Percentiles rank a stretch among this genome's conserved stretches.
Evolutionary conservation across 75 land plant species (phyloP).

Genomic region (Sequoia sempervirens): DNA sequence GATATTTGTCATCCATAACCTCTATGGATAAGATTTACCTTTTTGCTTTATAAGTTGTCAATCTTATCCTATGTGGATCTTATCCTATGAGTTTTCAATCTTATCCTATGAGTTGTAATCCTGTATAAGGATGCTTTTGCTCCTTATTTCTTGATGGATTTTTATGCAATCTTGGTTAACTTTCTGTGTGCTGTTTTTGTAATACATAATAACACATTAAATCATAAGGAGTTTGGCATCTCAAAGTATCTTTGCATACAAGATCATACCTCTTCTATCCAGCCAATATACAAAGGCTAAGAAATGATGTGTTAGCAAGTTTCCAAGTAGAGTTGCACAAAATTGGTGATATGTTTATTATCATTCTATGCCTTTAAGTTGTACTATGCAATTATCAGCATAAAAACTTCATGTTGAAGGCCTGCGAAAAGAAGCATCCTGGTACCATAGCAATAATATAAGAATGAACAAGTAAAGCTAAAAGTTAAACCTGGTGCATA

Average conservation of each 20-base stretch:
- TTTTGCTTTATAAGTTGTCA: too few relatives aligned
- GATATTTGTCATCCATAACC: too few relatives aligned
- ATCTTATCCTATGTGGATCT: too few relatives aligned
- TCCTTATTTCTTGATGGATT: too few relatives aligned
- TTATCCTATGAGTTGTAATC: too few relatives aligned
- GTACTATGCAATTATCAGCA: constrained; percentile 5
- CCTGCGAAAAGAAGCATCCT: neutral
- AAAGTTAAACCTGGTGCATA: constrained; percentile 34
- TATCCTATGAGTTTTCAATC: too few relatives aligned
- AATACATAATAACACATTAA: neutral
- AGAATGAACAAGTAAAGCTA: neutral
- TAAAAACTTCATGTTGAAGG: neutral
- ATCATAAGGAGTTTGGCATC: neutral
- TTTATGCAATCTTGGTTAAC: too few relatives aligned
- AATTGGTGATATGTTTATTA: neutral
- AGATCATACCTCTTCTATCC: neutral
- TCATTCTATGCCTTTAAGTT: neutral
- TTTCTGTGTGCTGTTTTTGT: too few relatives aligned
- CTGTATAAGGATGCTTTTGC: too few relatives aligned
- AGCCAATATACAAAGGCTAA: neutral
- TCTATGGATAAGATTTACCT: too few relatives aligned
- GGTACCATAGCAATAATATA: too few relatives aligned
- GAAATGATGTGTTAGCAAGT: neutral
- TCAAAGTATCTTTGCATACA: neutral
- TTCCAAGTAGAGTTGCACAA: neutral